Evolutionary conservation across 768 basidiomycete species (phyloP), one percentile per base, ranked within the genome.

Genomic region (Peribolospora kevripleyi): DNA sequence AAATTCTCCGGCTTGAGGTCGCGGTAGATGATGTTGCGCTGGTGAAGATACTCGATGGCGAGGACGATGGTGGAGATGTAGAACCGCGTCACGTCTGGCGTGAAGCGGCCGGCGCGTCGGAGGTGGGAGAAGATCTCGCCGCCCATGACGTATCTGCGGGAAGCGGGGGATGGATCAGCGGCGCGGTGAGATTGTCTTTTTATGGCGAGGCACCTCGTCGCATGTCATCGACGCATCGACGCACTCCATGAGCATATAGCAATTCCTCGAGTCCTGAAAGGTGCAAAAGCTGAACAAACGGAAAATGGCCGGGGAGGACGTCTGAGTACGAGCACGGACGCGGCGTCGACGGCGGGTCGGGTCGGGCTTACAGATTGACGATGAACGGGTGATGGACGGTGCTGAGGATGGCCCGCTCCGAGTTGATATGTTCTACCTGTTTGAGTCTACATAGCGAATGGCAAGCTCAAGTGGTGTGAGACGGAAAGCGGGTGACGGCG

Each of bases 1-100:
- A 98, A 77, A 64, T 98, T 98, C 68, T 98, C 93, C 11, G 93
- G 93, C 68, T 98, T 97, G 61, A 98, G 76, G 68, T 97, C 91
- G 48, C 91, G 85, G 68, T 97, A 97, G 63, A 97, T 86, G 68
- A 98, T 91, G 71, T 95, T 88, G 70, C 83, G 85, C 10, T 81
- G 81, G 67, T 97, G 93, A 5, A 97, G 73, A 61, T 91, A 90
- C 70, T 84, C 85, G 62, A 97, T 74, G 42, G 90, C 93, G 57
- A 97, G 78, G 63, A 93, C 78, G 66, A 95, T 91, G 58, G 84
- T 88, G 41, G 91, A 90, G 59, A 91, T 78, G 69, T 95, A 98
- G 70, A 97, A 98, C 50, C 93, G 79, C 37, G 93, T 90, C 59
- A 98, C 93, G 65, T 98, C 93, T 40, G 91, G 82, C 3, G 85